Percentiles rank a stretch among this genome's conserved stretches.
Evolutionary conservation across 1,284 basidiomycete species (phyloP).

Genomic region (Cutaneotrichosporon dermatis): DNA sequence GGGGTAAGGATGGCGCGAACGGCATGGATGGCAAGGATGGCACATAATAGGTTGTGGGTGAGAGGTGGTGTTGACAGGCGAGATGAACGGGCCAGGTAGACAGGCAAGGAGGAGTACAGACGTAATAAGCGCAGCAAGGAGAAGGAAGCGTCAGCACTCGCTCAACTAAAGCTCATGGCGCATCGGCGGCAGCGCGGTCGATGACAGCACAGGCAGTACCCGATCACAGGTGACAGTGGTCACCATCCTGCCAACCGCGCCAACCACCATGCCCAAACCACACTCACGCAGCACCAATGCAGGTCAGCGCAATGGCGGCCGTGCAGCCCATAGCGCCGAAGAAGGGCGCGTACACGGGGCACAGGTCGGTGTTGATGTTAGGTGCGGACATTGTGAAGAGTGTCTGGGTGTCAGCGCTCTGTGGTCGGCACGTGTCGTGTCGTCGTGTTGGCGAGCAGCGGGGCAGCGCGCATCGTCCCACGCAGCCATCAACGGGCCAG

Average conservation of each 20-base stretch:
- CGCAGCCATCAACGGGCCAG: no score
- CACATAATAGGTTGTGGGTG: no score
- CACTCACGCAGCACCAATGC: slow-evolving; percentile 53
- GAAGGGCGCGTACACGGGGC: slow-evolving; percentile 93
- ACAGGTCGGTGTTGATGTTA: slow-evolving; percentile 57
- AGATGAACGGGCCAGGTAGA: neutral
- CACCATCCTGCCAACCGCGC: neutral
- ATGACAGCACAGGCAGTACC: no score
- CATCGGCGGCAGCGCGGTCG: slow-evolving; percentile 23
- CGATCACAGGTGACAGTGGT: neutral
- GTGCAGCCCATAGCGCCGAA: slow-evolving; percentile 98
- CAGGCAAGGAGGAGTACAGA: neutral
- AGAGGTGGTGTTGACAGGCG: neutral
- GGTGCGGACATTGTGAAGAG: slow-evolving; percentile 6
- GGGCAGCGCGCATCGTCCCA: no score
- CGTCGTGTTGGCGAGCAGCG: no score
- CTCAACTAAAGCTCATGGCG: slow-evolving; percentile 37
- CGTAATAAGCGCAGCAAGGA: neutral
- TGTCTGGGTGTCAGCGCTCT: slow-evolving; percentile 1
- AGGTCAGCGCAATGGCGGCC: slow-evolving; percentile 94
- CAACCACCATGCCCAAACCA: neutral
- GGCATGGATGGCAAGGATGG: no score
- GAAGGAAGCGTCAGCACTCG: neutral
- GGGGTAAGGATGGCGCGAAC: neutral
- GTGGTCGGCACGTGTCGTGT: neutral